Conservation (phyloP, 1,139 yeast genomes). For the Geotrichum siamense region DNA sequence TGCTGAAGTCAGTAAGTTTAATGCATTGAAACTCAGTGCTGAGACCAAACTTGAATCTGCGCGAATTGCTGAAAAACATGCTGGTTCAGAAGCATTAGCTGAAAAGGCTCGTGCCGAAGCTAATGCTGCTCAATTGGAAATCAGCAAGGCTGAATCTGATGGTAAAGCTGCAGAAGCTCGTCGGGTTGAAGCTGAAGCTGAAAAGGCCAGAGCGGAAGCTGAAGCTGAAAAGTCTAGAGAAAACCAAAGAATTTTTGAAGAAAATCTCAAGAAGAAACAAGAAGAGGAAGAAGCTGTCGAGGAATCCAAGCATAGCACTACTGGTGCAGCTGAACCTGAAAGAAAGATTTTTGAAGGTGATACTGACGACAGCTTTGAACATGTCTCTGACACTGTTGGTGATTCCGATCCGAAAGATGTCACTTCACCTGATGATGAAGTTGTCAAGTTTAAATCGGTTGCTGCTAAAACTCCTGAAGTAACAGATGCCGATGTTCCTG, state of each 20-base stretch:
- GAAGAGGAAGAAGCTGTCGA: conserved; percentile 10
- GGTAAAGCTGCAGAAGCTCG: conserved; percentile 18
- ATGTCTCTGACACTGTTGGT: conserved; percentile 10
- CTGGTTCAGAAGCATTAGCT: conserved; percentile 19
- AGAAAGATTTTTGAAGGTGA: conserved; percentile 1
- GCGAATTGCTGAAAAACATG: conserved; percentile 27
- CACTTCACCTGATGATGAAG: conserved; percentile 20
- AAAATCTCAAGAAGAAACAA: conserved; percentile 5
- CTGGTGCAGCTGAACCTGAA: conserved; percentile 6
- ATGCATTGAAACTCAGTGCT: conserved; percentile 23
- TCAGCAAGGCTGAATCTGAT: conserved; percentile 24
- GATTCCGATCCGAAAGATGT: conserved; percentile 21
- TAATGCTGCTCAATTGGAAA: conserved; percentile 22
- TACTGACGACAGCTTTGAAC: conserved; percentile 31
- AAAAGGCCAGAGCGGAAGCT: conserved; percentile 17
- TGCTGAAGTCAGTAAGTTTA: conserved; percentile 26
- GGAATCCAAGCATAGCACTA: conserved; percentile 12
- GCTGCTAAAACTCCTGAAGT: conserved; percentile 1
- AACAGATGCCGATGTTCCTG: conserved; percentile 1
- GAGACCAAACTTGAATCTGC: conserved; percentile 29
- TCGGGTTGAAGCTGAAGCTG: conserved; percentile 18
- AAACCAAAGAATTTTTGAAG: conserved; percentile 8
- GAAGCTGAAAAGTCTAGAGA: conserved; percentile 17
- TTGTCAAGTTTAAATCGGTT: conserved; percentile 19
- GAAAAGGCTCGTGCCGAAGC: conserved; percentile 20